phyloP scores from a whole-genome alignment of 495 filamentous ascomycete genomes.

The Xylaria longipes region DNA sequence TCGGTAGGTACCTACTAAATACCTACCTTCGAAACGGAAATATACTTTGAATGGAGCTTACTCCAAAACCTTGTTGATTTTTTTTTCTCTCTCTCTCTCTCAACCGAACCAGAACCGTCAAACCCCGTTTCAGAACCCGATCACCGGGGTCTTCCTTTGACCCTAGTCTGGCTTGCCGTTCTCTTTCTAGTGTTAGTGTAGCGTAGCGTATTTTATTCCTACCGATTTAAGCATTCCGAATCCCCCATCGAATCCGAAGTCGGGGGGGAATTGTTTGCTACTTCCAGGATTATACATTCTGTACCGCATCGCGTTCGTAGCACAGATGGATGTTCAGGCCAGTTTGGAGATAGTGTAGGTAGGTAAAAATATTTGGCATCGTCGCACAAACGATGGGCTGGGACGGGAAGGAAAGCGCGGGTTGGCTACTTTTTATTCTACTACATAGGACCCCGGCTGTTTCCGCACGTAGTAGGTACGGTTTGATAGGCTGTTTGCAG shows the following conservation, averaged over 20 bases:
- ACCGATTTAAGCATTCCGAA: neutral
- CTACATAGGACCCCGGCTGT: neutral
- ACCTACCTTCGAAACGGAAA: neutral
- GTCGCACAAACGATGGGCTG: neutral
- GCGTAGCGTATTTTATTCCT: neutral
- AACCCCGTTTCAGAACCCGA: neutral
- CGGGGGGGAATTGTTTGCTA: neutral
- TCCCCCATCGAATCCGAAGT: neutral
- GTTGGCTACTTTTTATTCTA: neutral
- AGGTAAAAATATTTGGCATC: neutral
- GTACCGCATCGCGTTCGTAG: neutral
- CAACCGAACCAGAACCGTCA: too few relatives aligned
- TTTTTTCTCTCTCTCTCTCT: neutral
- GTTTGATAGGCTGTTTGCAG: slow-evolving; percentile 5
- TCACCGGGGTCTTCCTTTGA: neutral
- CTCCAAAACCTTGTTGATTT: neutral
- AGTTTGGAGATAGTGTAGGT: neutral
- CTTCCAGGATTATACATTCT: neutral
- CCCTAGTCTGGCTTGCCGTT: neutral
- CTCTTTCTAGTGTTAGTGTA: neutral
- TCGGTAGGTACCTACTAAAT: neutral
- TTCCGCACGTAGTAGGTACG: neutral
- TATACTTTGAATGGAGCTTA: neutral
- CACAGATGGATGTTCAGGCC: neutral
- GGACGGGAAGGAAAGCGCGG: neutral